Evolutionary conservation across 441 rosid species (phyloP), one percentile per base, ranked within the genome.

Genomic region (Gossypium schwendimanii): DNA sequence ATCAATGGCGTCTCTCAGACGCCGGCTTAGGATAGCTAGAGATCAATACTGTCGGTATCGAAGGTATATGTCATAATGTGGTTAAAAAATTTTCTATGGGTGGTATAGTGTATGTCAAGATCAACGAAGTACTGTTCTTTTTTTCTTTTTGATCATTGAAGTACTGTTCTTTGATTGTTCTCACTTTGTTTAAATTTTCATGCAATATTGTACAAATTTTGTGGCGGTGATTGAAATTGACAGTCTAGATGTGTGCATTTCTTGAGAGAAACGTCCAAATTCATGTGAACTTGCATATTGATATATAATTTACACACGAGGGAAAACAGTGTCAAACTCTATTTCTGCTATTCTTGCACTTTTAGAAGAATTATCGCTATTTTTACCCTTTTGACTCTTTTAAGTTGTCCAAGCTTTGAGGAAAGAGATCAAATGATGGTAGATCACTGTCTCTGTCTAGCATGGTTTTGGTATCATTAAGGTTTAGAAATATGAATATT

Each of bases 1-100:
- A 78, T 86, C 97, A 76, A 91, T 91, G 97, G 97, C 94, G 59
- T 84, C 86, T 24, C 89, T 91, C 26, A 82, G 94, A 70, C 90
- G 90, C 71, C 87, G 87, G 79, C 92, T 91, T 71, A 83, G 91
- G 76, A 82, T 87, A 80, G 94, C 97, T 79, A 83, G 92, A 63
- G 94, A 89, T 77, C 82, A 77, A 75, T 91, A 91, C 69, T 91
- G 86, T 65, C 90, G 94, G 53, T 89, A 84, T 74, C 88, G 81
- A 82, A 89, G 97, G 97, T 89, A 73, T 89, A 73, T 4, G 33
- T 12, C 14, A 6, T 26, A 47, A 28, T 50, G 26, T 61, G 44
- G 26, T 59, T 60, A 58, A 41, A 15, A 44, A 28, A 10, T 0
- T 36, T 36, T 17, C n/a, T 36, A 12, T 68, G 60, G 45, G 26